These are phyloP conservation scores for Aspergillus arachidicola DNA, from an alignment of 2,329 filamentous ascomycete species.

Conservation along the genomic window DNA sequence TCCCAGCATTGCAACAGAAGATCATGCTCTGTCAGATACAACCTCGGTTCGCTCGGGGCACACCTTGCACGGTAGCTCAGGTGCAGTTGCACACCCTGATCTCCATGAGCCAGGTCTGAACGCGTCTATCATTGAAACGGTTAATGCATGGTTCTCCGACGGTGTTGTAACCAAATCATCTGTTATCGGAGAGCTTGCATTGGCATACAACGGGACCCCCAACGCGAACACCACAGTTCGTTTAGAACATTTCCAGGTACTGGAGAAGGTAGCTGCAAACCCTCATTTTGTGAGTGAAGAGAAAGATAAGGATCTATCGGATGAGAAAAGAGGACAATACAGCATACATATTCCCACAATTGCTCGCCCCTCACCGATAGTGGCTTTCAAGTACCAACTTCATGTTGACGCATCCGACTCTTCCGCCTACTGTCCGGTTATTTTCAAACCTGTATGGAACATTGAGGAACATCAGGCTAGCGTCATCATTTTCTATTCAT, in stretches of 20 bases:
- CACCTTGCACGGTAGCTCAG: constrained; percentile 69
- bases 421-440: constrained; percentile 68
- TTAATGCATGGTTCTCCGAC: constrained; percentile 81
- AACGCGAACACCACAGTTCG: constrained; percentile 66
- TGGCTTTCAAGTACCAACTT: constrained; percentile 91
- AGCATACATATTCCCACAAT: constrained; percentile 73
- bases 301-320: constrained; percentile 44
- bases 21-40: constrained; percentile 77
- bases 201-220: constrained; percentile 68
- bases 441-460: constrained; percentile 79
- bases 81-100: constrained; percentile 78
- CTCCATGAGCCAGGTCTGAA: constrained; percentile 78
- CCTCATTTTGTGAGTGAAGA: constrained; percentile 80
- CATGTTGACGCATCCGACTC: constrained; percentile 66
- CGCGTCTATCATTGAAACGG: constrained; percentile 85
- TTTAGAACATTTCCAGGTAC: constrained; percentile 81
- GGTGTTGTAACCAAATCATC: constrained; percentile 71
- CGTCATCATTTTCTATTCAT: constrained; percentile 78
- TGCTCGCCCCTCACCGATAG: constrained; percentile 62
- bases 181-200: constrained; percentile 84
- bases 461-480: constrained; percentile 82
- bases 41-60: constrained; percentile 89
- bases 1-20: constrained; percentile 59
- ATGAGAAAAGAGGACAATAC: constrained; percentile 74
- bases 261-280: constrained; percentile 93